phyloP scores from a whole-genome alignment of 1,284 basidiomycete genomes.

The Cutaneotrichosporon sp. region DNA sequence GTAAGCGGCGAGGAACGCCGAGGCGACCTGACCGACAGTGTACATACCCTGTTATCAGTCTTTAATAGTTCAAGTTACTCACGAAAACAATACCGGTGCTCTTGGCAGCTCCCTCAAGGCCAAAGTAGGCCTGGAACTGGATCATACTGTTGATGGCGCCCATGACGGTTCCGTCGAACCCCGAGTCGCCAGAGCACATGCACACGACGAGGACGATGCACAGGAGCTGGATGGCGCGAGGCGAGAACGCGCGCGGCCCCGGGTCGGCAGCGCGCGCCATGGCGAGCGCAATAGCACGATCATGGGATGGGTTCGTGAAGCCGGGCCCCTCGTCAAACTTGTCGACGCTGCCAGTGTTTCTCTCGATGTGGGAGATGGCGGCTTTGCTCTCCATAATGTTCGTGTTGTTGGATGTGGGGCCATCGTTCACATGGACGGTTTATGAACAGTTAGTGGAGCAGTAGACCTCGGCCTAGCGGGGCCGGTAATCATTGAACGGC shows the following conservation, averaged over 20 bases:
- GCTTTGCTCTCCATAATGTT: not conserved
- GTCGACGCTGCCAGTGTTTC: not conserved
- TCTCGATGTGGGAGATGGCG: too few relatives aligned
- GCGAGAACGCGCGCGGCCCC: slow-evolving; percentile 37
- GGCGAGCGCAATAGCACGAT: slow-evolving; percentile 51
- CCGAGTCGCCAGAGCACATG: slow-evolving; percentile 52
- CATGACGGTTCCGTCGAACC: slow-evolving; percentile 30
- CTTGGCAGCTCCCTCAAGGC: slow-evolving; percentile 1
- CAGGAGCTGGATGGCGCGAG: slow-evolving; percentile 27
- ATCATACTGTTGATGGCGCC: slow-evolving; percentile 15
- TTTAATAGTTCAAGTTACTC: not conserved
- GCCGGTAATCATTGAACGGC: too few relatives aligned
- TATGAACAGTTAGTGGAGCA: too few relatives aligned
- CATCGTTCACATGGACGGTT: too few relatives aligned
- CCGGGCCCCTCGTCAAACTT: not conserved
- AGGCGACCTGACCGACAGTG: slow-evolving; percentile 55
- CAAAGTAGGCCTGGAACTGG: slow-evolving; percentile 21
- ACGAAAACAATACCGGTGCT: slow-evolving; percentile 31
- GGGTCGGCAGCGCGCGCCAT: slow-evolving; percentile 58
- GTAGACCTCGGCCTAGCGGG: too few relatives aligned
- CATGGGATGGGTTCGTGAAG: slow-evolving; percentile 14
- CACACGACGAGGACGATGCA: slow-evolving; percentile 57
- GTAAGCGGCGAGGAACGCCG: slow-evolving; percentile 48
- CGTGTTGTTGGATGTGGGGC: not conserved
- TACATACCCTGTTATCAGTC: slow-evolving; percentile 53